Conservation (phyloP, 192 early-diverging fungal species). For the Mycoemilia scoparia region DNA sequence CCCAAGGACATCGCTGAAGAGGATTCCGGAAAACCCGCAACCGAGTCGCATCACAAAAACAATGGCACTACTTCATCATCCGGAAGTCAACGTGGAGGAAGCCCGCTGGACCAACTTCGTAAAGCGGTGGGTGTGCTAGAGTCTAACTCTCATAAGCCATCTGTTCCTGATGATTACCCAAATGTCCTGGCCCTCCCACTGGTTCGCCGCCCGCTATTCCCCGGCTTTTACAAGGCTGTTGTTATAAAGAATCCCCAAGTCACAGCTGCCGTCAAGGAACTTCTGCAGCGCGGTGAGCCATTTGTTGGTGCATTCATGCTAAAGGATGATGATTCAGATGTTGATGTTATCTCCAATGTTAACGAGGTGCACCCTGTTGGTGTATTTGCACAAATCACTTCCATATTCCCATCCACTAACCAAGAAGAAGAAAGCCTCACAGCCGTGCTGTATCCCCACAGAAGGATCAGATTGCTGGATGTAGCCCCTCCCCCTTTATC, state of each 20-base stretch:
- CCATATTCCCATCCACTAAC: conserved; percentile 63
- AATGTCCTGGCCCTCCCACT: conserved; percentile 88
- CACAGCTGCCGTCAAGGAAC: conserved; percentile 75
- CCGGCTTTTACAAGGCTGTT: conserved; percentile 95
- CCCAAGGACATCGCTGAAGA: conserved; percentile 10
- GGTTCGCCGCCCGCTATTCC: conserved; percentile 81
- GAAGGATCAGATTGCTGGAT: too few relatives aligned
- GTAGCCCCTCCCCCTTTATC: not conserved
- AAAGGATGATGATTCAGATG: conserved; percentile 74
- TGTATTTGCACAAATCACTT: conserved; percentile 95
- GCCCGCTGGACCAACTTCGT: conserved; percentile 19
- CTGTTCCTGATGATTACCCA: conserved; percentile 81
- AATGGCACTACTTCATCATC: too few relatives aligned
- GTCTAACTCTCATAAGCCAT: conserved; percentile 47
- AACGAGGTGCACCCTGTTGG: conserved; percentile 76
- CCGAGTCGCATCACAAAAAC: too few relatives aligned
- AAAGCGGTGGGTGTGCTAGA: conserved; percentile 41
- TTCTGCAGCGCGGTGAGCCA: conserved; percentile 84
- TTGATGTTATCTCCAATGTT: conserved; percentile 56
- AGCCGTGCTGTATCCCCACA: conserved; percentile 89
- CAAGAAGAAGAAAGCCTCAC: conserved; percentile 70
- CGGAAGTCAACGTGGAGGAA: conserved; percentile 4
- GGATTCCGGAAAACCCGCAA: conserved; percentile 4
- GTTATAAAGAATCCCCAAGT: conserved; percentile 90
- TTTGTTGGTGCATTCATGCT: conserved; percentile 91